Base-by-base conservation (phyloP, 345 rosid species). In the Pistacia vera region DNA sequence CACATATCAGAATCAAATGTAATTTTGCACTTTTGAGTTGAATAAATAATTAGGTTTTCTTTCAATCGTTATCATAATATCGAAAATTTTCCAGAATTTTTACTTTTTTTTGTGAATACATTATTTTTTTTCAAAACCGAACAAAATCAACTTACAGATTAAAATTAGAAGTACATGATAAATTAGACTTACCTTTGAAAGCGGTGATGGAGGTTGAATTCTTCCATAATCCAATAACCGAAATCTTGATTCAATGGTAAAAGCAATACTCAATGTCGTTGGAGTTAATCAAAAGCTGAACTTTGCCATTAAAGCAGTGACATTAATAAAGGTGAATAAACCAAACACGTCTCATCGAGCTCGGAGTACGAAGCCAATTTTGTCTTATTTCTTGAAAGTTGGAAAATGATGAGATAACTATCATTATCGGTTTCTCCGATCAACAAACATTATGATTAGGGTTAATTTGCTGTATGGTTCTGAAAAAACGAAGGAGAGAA, bases 191-290 rank as follows among this genome's bases (percentile, higher is more conserved):
- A 71, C 89, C 83, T 65, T 72, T 18, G 81, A 68, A 67, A 62
- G 52, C 25, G 80, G 46, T 11, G 79, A 49, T 10, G 76, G 2
- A n/a, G 64, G 35, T 5, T 63, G 81, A 77, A 57, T 59, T 52
- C 77, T 51, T 86, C 86, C 87, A 78, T 84, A 56, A 67, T 38
- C 48, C 41, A 77, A 64, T 16, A 17, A 63, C n/a, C 2, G 64
- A 63, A 25, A 57, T 25, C 63, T 22, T 66, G 62, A 41, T 35
- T 22, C 36, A 69, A 67, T 33, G n/a, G 60, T 63, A 18, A 58
- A 46, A 67, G 14, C 20, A 5, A 57, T 8, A 49, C 17, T 46
- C 28, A 10, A 4, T 18, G 46, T 66, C 44, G 72, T 17, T 79
- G 55, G 57, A 71, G 75, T 63, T 9, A 71, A 71, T 44, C 5